phyloP scores from a whole-genome alignment of 768 basidiomycete species.

The Peribolospora baueri region DNA sequence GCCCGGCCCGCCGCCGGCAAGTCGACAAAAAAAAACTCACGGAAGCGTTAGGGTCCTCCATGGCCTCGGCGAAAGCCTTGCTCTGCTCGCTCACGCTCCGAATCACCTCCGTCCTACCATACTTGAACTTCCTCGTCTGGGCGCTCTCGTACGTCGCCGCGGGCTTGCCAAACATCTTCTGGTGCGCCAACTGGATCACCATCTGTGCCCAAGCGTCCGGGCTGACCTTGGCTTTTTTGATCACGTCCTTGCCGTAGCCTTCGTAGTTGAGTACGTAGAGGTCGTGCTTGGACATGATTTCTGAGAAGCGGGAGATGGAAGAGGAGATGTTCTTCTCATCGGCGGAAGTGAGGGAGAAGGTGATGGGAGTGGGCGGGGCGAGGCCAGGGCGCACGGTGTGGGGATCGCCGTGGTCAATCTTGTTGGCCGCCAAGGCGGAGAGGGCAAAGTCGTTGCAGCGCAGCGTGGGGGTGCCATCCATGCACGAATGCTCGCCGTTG shows the following conservation, averaged over 20 bases:
- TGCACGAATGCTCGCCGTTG: slow-evolving; percentile 29
- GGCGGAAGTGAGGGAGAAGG: slow-evolving; percentile 38
- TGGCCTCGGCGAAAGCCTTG: slow-evolving; percentile 68
- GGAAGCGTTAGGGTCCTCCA: slow-evolving; percentile 35
- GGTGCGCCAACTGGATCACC: slow-evolving; percentile 85
- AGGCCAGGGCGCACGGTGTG: slow-evolving; percentile 2
- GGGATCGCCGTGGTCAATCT: slow-evolving; percentile 42
- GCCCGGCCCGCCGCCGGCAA: not conserved
- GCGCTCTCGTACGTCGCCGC: slow-evolving; percentile 53
- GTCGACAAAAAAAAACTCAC: slow-evolving; percentile 20
- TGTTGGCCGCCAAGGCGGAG: slow-evolving; percentile 43
- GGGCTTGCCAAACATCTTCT: slow-evolving; percentile 34
- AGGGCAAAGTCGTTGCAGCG: slow-evolving; percentile 86
- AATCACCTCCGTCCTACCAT: slow-evolving; percentile 86
- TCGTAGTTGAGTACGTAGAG: slow-evolving; percentile 64
- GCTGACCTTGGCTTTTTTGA: slow-evolving; percentile 30
- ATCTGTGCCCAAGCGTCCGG: slow-evolving; percentile 79
- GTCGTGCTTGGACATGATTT: slow-evolving; percentile 52
- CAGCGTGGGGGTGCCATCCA: slow-evolving; percentile 84
- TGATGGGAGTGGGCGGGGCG: slow-evolving; percentile 21
- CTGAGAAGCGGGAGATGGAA: slow-evolving; percentile 46
- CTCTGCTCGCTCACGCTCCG: slow-evolving; percentile 58
- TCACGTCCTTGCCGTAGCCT: slow-evolving; percentile 64
- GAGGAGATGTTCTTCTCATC: slow-evolving; percentile 30
- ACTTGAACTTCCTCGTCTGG: slow-evolving; percentile 76